Evolutionary conservation across 2,329 filamentous ascomycete genomes (phyloP), one percentile per base, ranked within the genome.

Genomic region (Botrytis elliptica): DNA sequence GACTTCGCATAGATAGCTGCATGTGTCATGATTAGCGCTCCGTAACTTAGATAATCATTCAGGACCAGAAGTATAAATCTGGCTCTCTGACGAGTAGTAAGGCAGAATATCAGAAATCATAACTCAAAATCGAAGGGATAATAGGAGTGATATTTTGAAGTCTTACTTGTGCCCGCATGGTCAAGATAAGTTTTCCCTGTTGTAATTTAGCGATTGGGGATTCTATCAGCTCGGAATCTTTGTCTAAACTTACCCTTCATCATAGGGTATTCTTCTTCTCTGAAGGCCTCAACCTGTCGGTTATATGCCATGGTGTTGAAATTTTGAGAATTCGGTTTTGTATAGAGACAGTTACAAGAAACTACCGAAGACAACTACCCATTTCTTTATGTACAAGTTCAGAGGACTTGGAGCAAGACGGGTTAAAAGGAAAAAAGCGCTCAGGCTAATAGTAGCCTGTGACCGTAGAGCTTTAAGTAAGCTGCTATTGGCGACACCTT

Each of bases 121-220:
- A 52, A 42, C 57, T 40, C 49, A 42, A 52, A 49, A 42, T 52
- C 65, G 25, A 57, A 57, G 63, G 64, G 40, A 62, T 16, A 46
- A 57, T 10, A 46, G 52, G 38, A 63, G 52, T 72, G 52, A 33
- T 38, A 25, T 64, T 33, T 55, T 68, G 59, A 68, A 55, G 63
- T 72, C 71, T 72, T 72, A 72, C 71, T 96, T 33, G 93, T 93
- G 25, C 94, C 95, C 0, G 93, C 94, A 91, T 98, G 95, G 79
- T 98, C 95, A 71, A 98, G 90, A 81, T 98, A 98, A 65, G 91
- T 86, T 16, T 89, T 89, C 70, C 88, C 93, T 95, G 72, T n/a
- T 42, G 3, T 49, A 25, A 44, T 14, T 72, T 72, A 72, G 71
- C 63, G 57, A 69, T 49, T 69, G 71, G 49, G 66, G 16, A 10